A percentile compares a stretch with the other conserved stretches of the same genome.
Evolutionary conservation across 192 early-diverging fungal genomes (phyloP).

Genomic region (Geosiphon pyriformis): DNA sequence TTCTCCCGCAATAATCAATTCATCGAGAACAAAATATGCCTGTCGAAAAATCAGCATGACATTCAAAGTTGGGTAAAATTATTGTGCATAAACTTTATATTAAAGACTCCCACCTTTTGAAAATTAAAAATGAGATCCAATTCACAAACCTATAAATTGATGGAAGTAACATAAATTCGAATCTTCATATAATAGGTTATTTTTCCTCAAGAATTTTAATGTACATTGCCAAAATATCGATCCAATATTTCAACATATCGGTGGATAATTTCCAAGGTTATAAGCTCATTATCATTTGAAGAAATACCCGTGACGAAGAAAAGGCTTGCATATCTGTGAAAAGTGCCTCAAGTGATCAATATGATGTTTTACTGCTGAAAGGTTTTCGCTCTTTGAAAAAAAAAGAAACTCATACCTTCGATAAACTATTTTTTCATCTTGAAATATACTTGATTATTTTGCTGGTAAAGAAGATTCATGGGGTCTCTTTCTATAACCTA

Average conservation of each 20-base stretch:
- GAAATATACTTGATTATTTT: not conserved
- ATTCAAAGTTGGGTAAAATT: too few relatives aligned
- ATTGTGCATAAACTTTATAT: too few relatives aligned
- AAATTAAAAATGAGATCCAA: slow-evolving; percentile 99
- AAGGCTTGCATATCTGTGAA: slow-evolving; percentile 83
- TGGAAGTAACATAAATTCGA: slow-evolving; percentile 11
- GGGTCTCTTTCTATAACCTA: slow-evolving; percentile 27
- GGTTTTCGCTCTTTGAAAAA: not conserved
- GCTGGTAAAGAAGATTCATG: slow-evolving; percentile 2
- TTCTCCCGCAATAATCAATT: slow-evolving; percentile 86
- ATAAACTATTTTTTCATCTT: slow-evolving; percentile 59
- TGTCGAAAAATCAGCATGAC: slow-evolving; percentile 19
- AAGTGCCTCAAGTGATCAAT: too few relatives aligned
- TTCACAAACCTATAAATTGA: slow-evolving; percentile 66
- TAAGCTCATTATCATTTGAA: slow-evolving; percentile 87
- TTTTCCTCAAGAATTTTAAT: too few relatives aligned
- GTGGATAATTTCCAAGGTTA: slow-evolving; percentile 93
- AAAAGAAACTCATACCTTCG: slow-evolving; percentile 38
- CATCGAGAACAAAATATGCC: slow-evolving; percentile 84
- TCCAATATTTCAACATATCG: slow-evolving; percentile 97
- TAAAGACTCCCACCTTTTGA: slow-evolving; percentile 64
- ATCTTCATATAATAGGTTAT: too few relatives aligned
- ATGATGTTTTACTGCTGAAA: too few relatives aligned
- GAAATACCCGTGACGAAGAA: slow-evolving; percentile 97
- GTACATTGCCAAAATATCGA: slow-evolving; percentile 92